phyloP scores from a whole-genome alignment of 306 rosid genomes.

The Luffa aegyptiaca region DNA sequence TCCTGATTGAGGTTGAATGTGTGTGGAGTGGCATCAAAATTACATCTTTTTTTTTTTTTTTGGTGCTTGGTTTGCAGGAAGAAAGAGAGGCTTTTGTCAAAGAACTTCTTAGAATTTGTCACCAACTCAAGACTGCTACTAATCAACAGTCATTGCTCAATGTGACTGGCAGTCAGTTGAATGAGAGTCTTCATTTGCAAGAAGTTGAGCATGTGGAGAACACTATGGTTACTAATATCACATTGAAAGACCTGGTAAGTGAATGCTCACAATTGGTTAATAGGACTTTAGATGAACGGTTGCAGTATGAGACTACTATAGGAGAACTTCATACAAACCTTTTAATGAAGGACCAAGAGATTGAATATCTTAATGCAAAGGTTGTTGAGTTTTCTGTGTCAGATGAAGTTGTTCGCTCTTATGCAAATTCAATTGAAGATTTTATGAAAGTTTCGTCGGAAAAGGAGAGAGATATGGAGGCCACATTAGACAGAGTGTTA shows the following conservation, averaged over 20 bases:
- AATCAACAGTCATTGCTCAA: slow-evolving; percentile 14
- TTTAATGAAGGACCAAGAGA: slow-evolving; percentile 50
- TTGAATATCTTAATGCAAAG: slow-evolving; percentile 54
- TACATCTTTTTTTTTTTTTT: background rate
- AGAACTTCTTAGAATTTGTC: slow-evolving; percentile 38
- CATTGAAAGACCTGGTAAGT: slow-evolving; percentile 32
- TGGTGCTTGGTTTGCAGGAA: slow-evolving; percentile 30
- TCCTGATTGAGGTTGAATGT: background rate
- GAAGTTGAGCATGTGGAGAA: slow-evolving; percentile 18
- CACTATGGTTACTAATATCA: slow-evolving; percentile 8
- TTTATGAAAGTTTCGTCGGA: slow-evolving; percentile 25
- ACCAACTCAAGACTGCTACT: slow-evolving; percentile 44
- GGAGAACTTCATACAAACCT: slow-evolving; percentile 34
- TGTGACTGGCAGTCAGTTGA: slow-evolving; percentile 11
- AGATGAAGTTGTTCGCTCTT: slow-evolving; percentile 17
- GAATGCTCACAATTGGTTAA: slow-evolving; percentile 50
- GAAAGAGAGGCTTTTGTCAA: slow-evolving; percentile 38
- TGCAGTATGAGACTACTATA: slow-evolving; percentile 24
- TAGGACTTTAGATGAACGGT: slow-evolving; percentile 33
- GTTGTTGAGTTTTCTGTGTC: slow-evolving; percentile 32
- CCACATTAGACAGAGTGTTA: slow-evolving; percentile 36
- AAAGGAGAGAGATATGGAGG: slow-evolving; percentile 32
- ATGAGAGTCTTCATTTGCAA: slow-evolving; percentile 9
- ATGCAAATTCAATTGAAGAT: slow-evolving; percentile 17
- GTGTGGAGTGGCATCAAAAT: background rate